These are phyloP conservation scores for Rhipidocladum racemiflorum DNA, from an alignment of 176 grass and related monocot species.

Conservation along the genomic window DNA sequence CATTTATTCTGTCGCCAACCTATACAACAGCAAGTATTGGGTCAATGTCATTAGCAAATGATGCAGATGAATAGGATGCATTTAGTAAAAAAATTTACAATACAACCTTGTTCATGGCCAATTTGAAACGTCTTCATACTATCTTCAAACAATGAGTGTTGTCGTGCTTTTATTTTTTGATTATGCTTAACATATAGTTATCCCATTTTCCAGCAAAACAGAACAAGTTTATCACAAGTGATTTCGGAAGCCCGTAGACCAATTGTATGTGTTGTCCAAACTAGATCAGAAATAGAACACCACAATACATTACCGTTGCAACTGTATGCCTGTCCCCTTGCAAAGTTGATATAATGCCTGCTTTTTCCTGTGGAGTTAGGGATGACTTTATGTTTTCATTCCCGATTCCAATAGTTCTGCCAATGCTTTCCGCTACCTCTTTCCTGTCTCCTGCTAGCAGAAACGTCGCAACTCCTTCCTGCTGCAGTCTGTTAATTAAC, in stretches of 20 bases:
- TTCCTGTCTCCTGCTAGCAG: constrained; percentile 87
- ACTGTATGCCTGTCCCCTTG: constrained; percentile 64
- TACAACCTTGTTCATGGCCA: not conserved
- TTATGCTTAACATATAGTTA: not conserved
- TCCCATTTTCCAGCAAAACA: not conserved
- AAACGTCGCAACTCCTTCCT: constrained; percentile 57
- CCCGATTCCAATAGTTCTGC: constrained; percentile 64
- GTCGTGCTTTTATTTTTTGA: not conserved
- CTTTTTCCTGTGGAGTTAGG: constrained; percentile 77
- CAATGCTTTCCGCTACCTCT: constrained; percentile 79
- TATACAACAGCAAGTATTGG: constrained; percentile 33
- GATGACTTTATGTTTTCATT: constrained; percentile 58
- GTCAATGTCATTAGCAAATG: not conserved
- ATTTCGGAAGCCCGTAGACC: not conserved
- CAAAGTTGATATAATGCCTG: constrained; percentile 72
- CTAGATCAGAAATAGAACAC: not conserved
- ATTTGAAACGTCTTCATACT: not conserved
- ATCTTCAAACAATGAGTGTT: not conserved
- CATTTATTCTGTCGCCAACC: constrained; percentile 96
- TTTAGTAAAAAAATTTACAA: not conserved
- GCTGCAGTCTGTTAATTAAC: constrained; percentile 53
- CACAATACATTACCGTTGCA: constrained; percentile 67
- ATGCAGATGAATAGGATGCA: not conserved
- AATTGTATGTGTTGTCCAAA: not conserved
- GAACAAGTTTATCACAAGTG: not conserved